Conservation (phyloP, 805 yeast species). For the Teunomyces pallodes region DNA sequence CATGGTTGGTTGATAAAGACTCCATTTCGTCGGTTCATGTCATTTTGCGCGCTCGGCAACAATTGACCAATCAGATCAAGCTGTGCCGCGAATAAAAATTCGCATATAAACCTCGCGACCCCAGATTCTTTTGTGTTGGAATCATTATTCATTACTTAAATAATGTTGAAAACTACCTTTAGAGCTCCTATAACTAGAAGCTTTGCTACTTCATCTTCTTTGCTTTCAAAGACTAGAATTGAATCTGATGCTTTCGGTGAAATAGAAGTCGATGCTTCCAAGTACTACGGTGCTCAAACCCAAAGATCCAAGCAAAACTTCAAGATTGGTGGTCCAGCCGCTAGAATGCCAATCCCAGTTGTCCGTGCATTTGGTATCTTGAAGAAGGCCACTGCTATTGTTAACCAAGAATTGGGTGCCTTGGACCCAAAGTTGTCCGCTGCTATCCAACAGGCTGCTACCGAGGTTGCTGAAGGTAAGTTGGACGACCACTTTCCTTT, state of each 20-base stretch:
- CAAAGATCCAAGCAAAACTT: slow-evolving; percentile 91
- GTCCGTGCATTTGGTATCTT: slow-evolving; percentile 89
- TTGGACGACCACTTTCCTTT: slow-evolving; percentile 93
- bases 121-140: neutral
- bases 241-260: slow-evolving; percentile 98
- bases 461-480: slow-evolving; percentile 91
- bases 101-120: slow-evolving; percentile 3
- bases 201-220: slow-evolving; percentile 24
- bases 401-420: slow-evolving; percentile 74
- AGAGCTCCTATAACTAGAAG: slow-evolving; percentile 19
- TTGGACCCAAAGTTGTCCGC: slow-evolving; percentile 79
- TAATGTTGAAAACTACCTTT: slow-evolving; percentile 28
- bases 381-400: slow-evolving; percentile 93
- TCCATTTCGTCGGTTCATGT: neutral
- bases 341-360: slow-evolving; percentile 87
- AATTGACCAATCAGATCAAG: neutral
- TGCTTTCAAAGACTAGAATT: slow-evolving; percentile 46
- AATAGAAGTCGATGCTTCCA: slow-evolving; percentile 80
- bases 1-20: neutral
- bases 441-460: slow-evolving; percentile 91
- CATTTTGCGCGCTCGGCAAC: slow-evolving; percentile 1
- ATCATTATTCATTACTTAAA: slow-evolving; percentile 1
- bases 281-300: slow-evolving; percentile 99
- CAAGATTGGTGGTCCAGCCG: slow-evolving; percentile 91
- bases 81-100: neutral